Evolutionary conservation across 2,329 filamentous ascomycete genomes (phyloP).

Genomic region (Cytospora piceicola): DNA sequence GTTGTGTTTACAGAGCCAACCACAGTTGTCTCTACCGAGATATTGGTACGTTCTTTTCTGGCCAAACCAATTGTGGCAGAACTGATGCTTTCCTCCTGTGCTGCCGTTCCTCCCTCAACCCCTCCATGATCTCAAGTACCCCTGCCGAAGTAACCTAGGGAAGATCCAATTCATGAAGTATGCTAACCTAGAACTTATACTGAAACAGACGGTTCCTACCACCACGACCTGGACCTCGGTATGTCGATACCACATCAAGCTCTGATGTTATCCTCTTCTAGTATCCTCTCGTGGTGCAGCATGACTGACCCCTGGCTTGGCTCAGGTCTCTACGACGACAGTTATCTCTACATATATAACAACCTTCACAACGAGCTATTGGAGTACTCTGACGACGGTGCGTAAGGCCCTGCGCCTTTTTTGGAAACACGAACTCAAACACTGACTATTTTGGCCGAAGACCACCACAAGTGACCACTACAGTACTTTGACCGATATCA

Average conservation of each 20-base stretch:
- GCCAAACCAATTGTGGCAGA: not conserved
- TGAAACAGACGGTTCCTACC: not conserved
- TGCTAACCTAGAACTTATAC: not conserved
- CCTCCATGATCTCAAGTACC: too few relatives aligned
- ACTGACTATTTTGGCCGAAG: not conserved
- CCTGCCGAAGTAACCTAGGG: too few relatives aligned
- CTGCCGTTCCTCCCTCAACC: too few relatives aligned
- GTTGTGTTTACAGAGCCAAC: not conserved
- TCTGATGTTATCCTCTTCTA: not conserved
- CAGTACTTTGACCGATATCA: not conserved
- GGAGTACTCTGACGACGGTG: not conserved
- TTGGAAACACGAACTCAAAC: too few relatives aligned
- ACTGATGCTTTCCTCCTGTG: not conserved
- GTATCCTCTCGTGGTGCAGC: not conserved
- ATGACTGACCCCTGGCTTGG: not conserved
- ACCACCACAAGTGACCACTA: not conserved
- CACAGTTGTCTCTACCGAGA: not conserved
- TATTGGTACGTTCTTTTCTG: not conserved
- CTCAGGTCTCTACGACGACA: not conserved
- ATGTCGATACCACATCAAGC: not conserved
- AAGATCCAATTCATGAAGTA: not conserved
- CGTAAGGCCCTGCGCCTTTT: not conserved
- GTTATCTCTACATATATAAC: not conserved
- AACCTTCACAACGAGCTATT: not conserved
- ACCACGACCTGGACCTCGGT: not conserved